phyloP scores from a whole-genome alignment of 768 basidiomycete species.

The Russula vinacea region DNA sequence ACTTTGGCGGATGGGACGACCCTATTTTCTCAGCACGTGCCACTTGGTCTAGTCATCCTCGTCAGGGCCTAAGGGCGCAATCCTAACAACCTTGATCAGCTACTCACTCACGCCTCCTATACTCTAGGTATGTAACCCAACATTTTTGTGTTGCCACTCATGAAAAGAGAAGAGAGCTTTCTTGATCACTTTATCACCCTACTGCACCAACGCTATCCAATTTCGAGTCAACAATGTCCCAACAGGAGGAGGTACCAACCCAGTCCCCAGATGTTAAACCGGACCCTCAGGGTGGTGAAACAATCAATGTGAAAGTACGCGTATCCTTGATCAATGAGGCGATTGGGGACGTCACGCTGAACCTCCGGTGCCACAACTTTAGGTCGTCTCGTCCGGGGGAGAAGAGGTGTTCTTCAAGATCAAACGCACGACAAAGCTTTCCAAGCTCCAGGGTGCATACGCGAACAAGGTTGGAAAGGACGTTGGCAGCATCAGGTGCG shows the following conservation, averaged over 20 bases:
- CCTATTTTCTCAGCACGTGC: slow-evolving; percentile 27
- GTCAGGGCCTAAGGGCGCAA: slow-evolving; percentile 10
- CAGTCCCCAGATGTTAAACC: slow-evolving; percentile 33
- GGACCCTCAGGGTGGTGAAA: slow-evolving; percentile 53
- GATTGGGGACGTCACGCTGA: slow-evolving; percentile 2
- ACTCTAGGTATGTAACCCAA: slow-evolving; percentile 4
- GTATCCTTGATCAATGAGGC: neutral
- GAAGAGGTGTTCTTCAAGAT: slow-evolving; percentile 98
- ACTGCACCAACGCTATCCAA: neutral
- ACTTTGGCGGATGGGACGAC: neutral
- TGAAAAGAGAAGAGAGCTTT: neutral
- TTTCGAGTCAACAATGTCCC: slow-evolving; percentile 15
- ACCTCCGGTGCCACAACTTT: slow-evolving; percentile 1
- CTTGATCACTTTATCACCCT: slow-evolving; percentile 9
- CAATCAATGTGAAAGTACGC: slow-evolving; percentile 78
- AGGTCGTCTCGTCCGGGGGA: slow-evolving; percentile 74
- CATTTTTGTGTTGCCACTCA: neutral
- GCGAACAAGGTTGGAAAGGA: slow-evolving; percentile 92
- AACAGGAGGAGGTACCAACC: neutral
- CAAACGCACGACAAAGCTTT: slow-evolving; percentile 87
- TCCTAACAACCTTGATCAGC: slow-evolving; percentile 13
- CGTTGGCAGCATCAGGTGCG: slow-evolving; percentile 80
- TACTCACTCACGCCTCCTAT: slow-evolving; percentile 1
- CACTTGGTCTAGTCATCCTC: neutral
- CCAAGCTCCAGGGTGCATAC: slow-evolving; percentile 90